These are phyloP conservation scores for Aspergillus novoparasiticus DNA, from an alignment of 2,329 filamentous ascomycete genomes.

Conservation along the genomic window DNA sequence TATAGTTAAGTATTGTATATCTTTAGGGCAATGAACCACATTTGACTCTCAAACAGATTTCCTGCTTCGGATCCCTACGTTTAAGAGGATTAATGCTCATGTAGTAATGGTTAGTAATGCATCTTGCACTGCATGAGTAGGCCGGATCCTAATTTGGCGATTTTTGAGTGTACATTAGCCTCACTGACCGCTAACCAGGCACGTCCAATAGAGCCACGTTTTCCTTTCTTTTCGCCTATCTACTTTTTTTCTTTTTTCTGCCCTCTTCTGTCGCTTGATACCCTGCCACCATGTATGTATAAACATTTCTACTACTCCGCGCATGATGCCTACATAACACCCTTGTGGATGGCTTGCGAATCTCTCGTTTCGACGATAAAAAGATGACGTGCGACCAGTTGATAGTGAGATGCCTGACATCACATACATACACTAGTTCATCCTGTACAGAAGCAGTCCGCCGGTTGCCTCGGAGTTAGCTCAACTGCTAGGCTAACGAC, in stretches of 20 bases:
- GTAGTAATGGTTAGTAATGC: slow-evolving; percentile 3
- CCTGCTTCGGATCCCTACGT: not conserved
- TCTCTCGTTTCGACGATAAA: not conserved
- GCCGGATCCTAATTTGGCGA: slow-evolving; percentile 11
- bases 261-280: not conserved
- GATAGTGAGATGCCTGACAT: slow-evolving; percentile 15
- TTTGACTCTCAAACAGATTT: not conserved
- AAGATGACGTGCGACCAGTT: slow-evolving; percentile 4
- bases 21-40: not conserved
- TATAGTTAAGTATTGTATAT: not conserved
- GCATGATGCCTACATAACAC: not conserved
- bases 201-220: not conserved
- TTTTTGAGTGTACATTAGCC: slow-evolving; percentile 13
- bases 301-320: not conserved
- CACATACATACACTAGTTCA: slow-evolving; percentile 10
- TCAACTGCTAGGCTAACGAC: not conserved
- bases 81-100: not conserved
- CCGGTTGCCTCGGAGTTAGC: not conserved
- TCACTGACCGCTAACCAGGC: not conserved
- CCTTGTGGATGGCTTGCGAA: slow-evolving; percentile 9
- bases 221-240: not conserved
- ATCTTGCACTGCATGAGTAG: slow-evolving; percentile 14
- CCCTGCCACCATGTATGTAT: not conserved
- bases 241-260: not conserved
- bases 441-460: not conserved